Evolutionary conservation across 78 protist species (phyloP).

Genomic region (Dictyostelium discoideum): DNA sequence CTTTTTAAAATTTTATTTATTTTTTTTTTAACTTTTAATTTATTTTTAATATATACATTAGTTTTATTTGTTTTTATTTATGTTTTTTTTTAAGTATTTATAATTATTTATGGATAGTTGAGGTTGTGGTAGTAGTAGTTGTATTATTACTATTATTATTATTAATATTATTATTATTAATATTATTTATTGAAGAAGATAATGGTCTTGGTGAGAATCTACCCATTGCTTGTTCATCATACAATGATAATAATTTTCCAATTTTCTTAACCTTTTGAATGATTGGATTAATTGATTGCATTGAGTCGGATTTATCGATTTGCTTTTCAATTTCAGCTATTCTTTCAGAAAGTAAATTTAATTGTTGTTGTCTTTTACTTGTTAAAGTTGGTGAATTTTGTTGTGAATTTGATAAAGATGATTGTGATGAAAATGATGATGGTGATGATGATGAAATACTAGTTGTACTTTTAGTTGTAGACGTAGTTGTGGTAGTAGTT

Average conservation of each 20-base stretch:
- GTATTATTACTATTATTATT: background rate
- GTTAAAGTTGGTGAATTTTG: background rate
- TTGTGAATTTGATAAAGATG: background rate
- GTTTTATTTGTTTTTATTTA: too few relatives aligned
- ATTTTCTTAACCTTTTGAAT: conserved; percentile 42
- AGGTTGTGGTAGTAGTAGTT: too few relatives aligned
- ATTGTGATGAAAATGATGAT: background rate
- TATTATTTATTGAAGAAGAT: background rate
- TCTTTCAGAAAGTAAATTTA: background rate
- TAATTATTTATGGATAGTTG: background rate
- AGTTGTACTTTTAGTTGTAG: background rate
- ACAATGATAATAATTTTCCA: conserved; percentile 35
- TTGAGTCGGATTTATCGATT: background rate
- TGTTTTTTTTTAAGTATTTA: background rate
- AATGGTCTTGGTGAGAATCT: conserved; percentile 62
- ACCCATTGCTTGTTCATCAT: conserved; percentile 42
- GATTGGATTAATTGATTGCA: background rate
- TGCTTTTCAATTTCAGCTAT: background rate
- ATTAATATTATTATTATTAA: too few relatives aligned
- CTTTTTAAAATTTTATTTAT: too few relatives aligned
- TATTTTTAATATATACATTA: too few relatives aligned
- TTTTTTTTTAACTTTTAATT: too few relatives aligned
- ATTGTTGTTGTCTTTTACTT: conserved; percentile 14
- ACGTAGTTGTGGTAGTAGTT: background rate
- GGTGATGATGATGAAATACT: background rate